Evolutionary conservation across 805 yeast species (phyloP).

Genomic region (Tetrapisispora iriomotensis): DNA sequence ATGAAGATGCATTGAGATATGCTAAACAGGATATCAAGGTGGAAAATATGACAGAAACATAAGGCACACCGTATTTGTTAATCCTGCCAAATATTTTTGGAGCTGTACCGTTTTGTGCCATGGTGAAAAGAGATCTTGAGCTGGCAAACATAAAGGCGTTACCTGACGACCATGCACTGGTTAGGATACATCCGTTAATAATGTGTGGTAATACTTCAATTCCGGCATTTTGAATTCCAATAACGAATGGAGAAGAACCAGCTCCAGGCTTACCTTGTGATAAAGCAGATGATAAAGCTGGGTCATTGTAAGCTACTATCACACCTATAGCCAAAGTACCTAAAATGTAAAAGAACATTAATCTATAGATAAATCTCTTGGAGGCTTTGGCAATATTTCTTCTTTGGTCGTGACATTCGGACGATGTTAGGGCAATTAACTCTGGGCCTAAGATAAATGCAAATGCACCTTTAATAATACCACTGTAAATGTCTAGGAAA

Average conservation of each 20-base stretch:
- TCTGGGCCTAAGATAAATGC: slow-evolving; percentile 59
- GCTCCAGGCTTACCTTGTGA: slow-evolving; percentile 47
- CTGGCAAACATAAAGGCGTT: slow-evolving; percentile 46
- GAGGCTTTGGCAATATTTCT: slow-evolving; percentile 54
- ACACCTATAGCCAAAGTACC: slow-evolving; percentile 51
- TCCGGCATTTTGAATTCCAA: slow-evolving; percentile 55
- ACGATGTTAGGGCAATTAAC: slow-evolving; percentile 45
- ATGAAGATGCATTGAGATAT: slow-evolving; percentile 44
- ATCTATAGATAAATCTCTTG: slow-evolving; percentile 48
- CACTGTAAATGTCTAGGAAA: slow-evolving; percentile 55
- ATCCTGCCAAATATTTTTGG: slow-evolving; percentile 40
- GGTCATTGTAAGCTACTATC: slow-evolving; percentile 46
- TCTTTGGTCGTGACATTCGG: slow-evolving; percentile 53
- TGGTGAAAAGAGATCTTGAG: slow-evolving; percentile 38
- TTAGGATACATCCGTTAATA: slow-evolving; percentile 50
- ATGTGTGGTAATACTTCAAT: slow-evolving; percentile 51
- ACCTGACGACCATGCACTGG: slow-evolving; percentile 45
- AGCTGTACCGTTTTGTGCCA: slow-evolving; percentile 42
- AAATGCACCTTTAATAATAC: slow-evolving; percentile 54
- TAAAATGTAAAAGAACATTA: slow-evolving; percentile 48
- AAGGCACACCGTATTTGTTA: slow-evolving; percentile 49
- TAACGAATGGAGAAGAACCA: slow-evolving; percentile 56
- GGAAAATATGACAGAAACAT: slow-evolving; percentile 21
- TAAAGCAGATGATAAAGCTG: slow-evolving; percentile 37
- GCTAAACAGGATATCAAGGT: slow-evolving; percentile 35